Evolutionary conservation across 306 rosid species (phyloP), one percentile per base, ranked within the genome.

Genomic region (Glycine soja): DNA sequence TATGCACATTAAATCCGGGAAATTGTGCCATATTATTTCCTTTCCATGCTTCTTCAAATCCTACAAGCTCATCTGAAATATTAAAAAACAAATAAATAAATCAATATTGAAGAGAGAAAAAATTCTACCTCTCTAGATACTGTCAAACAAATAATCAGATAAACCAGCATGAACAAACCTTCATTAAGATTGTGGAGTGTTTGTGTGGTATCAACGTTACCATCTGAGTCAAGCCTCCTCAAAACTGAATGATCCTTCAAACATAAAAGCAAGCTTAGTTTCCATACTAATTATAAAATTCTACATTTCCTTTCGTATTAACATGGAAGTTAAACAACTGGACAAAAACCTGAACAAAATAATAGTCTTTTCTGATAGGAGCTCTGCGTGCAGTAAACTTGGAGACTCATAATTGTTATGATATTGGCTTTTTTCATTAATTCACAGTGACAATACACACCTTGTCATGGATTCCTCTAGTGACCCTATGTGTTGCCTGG

Each of bases 401-500:
- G 36, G 36, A 34, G 36, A 34, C 36, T 34, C 36, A 34, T 34
- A 34, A 34, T 34, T 34, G 36, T 34, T 34, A 34, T 34, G 36
- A 3, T 34, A 34, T 34, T 34, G 36, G 36, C 36, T 34, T 34
- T 34, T 34, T 34, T 34, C 24, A 19, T 19, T 19, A 19, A 38
- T 38, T 38, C 3, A 38, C 42, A 38, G 0, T 38, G 42, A 38
- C 42, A 38, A 71, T n/a, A 19, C 85, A 90, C 84, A 95, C 99
- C 99, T 91, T 93, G 52, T 91, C 92, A 32, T 87, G 84, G 84
- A 95, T 88, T 85, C 98, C 99, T 82, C 96, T 93, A 30, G 89
- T 88, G 79, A 95, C 84, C 85, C 85, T 91, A 72, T 90, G 97
- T 43, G 87, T 58, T 56, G 99, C 98, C 77, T 91, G 90, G 72